Percentiles rank a stretch among this genome's conserved stretches.
Evolutionary conservation across 257 asterid genomes (phyloP).

Genomic region (Cinchona pubescens): DNA sequence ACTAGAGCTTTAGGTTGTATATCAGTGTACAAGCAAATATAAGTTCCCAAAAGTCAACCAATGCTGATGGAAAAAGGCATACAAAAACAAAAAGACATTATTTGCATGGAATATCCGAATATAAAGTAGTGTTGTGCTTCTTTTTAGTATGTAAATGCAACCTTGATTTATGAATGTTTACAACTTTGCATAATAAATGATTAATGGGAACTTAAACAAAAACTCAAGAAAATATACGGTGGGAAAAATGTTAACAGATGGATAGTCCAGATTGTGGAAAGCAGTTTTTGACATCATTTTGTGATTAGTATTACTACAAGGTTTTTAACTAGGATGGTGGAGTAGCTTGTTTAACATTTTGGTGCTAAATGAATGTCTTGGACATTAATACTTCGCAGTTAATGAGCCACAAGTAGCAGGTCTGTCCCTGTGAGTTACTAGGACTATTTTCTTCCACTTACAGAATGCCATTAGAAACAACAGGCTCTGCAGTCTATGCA

Average conservation of each 20-base stretch:
- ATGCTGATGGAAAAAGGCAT: neutral
- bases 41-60: neutral
- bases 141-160: no score
- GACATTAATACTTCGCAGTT: slow-evolving; percentile 18
- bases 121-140: no score
- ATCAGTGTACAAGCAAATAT: neutral
- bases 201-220: no score
- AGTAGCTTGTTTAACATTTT: neutral
- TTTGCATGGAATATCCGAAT: no score
- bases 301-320: neutral
- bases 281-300: neutral
- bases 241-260: no score
- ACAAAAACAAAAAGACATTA: neutral
- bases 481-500: slow-evolving; percentile 47
- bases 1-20: neutral
- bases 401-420: slow-evolving; percentile 6
- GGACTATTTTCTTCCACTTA: slow-evolving; percentile 30
- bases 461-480: slow-evolving; percentile 27
- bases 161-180: no score
- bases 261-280: neutral
- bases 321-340: neutral
- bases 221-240: no score
- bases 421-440: slow-evolving; percentile 16
- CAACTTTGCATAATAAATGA: no score
- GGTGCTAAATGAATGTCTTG: slow-evolving; percentile 25